These are phyloP conservation scores for Calonectria honghensis DNA, from an alignment of 2,329 filamentous ascomycete species.

Conservation along the genomic window DNA sequence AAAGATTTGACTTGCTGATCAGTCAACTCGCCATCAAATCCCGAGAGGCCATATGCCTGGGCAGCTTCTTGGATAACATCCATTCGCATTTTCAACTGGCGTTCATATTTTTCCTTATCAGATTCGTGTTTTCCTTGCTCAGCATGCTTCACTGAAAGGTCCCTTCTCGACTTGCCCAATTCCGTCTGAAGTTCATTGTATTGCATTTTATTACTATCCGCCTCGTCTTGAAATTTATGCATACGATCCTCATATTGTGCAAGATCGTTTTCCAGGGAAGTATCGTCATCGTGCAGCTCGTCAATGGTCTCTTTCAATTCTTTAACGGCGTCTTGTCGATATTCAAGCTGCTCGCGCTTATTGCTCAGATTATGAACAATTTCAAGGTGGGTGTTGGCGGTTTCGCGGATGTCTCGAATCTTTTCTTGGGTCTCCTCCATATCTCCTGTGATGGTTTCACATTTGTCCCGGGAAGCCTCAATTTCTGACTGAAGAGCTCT, in stretches of 20 bases:
- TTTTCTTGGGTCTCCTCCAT: constrained; percentile 76
- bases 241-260: constrained; percentile 87
- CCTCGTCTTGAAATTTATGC: constrained; percentile 77
- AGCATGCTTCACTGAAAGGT: constrained; percentile 72
- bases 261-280: constrained; percentile 81
- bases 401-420: constrained; percentile 80
- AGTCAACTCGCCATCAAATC: constrained; percentile 86
- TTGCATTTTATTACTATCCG: constrained; percentile 76
- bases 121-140: constrained; percentile 88
- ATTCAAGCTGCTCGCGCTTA: constrained; percentile 84
- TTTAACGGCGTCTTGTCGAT: constrained; percentile 81
- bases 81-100: constrained; percentile 82
- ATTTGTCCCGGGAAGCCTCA: constrained; percentile 75
- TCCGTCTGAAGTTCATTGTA: constrained; percentile 79
- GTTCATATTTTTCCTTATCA: constrained; percentile 90
- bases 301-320: constrained; percentile 83
- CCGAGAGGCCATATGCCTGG: constrained; percentile 84
- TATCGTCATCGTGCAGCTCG: constrained; percentile 86
- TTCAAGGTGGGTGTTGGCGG: constrained; percentile 83
- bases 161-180: constrained; percentile 65
- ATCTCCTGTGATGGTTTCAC: constrained; percentile 74
- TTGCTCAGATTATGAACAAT: constrained; percentile 85
- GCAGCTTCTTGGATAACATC: constrained; percentile 87
- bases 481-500: constrained; percentile 80
- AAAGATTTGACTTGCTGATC: constrained; percentile 85